Percentiles rank a stretch among this genome's conserved stretches.
Conservation (phyloP, 1,139 yeast genomes). For the Blastobotrys aristatus region DNA sequence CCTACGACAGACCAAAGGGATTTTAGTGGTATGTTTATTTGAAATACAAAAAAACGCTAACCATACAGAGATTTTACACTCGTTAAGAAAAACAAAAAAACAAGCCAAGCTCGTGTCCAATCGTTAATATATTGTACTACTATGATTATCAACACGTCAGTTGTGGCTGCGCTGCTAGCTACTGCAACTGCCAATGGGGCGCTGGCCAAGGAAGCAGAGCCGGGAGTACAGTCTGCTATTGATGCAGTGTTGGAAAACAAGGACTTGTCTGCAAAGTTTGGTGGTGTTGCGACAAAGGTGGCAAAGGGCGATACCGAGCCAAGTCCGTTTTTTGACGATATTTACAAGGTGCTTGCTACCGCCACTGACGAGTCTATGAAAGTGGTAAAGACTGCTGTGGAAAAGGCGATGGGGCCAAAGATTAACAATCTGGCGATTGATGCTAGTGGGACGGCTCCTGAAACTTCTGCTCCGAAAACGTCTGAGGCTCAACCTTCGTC, state of each 20-base stretch:
- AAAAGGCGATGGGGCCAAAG: background rate
- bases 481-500: background rate
- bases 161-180: background rate
- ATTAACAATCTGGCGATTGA: background rate
- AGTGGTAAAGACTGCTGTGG: background rate
- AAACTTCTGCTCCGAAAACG: background rate
- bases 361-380: background rate
- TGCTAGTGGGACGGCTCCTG: no score
- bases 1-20: background rate
- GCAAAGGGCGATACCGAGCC: background rate
- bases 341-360: background rate
- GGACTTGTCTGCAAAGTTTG: background rate
- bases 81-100: background rate
- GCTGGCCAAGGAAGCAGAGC: background rate
- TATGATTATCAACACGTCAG: background rate
- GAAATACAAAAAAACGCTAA: background rate
- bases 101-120: background rate
- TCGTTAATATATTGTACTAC: background rate
- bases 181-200: background rate
- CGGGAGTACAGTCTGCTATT: background rate
- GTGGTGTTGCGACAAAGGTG: background rate
- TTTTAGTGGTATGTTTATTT: background rate
- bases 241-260: conserved; percentile 1
- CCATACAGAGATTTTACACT: background rate
- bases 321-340: background rate